Conservation (phyloP, 83 land plant genomes). For the Picea abies region DNA sequence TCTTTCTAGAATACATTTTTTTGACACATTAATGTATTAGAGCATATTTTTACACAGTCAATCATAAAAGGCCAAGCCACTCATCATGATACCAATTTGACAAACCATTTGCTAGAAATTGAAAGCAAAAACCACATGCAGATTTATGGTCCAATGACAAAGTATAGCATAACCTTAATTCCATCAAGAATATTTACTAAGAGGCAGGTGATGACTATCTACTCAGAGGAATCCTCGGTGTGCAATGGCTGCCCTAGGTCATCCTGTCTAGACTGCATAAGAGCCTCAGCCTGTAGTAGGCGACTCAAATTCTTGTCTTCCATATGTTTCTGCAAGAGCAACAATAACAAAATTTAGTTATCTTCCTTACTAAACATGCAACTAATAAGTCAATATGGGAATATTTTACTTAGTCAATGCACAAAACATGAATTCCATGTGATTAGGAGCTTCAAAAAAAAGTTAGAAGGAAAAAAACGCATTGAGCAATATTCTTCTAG, state of each 20-base stretch:
- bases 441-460: too few species aligned
- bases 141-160: too few species aligned
- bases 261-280: neutral
- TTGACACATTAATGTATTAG: too few species aligned
- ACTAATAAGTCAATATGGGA: too few species aligned
- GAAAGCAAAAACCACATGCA: neutral
- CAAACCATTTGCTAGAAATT: neutral
- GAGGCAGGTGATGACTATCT: neutral
- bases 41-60: neutral
- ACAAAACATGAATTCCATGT: too few species aligned
- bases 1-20: too few species aligned
- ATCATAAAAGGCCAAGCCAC: neutral
- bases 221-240: slow-evolving; percentile 2
- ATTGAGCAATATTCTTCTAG: too few species aligned
- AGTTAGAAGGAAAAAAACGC: too few species aligned
- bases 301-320: slow-evolving; percentile 14
- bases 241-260: slow-evolving; percentile 12
- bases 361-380: too few species aligned
- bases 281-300: neutral
- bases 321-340: slow-evolving; percentile 9
- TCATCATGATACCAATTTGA: neutral
- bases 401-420: too few species aligned
- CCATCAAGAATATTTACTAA: neutral
- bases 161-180: slow-evolving; percentile 3
- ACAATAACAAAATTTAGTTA: neutral